Percentiles rank a stretch among this genome's conserved stretches.
Conservation (phyloP, 2,329 filamentous ascomycete species). For the Drechslera avenae region DNA sequence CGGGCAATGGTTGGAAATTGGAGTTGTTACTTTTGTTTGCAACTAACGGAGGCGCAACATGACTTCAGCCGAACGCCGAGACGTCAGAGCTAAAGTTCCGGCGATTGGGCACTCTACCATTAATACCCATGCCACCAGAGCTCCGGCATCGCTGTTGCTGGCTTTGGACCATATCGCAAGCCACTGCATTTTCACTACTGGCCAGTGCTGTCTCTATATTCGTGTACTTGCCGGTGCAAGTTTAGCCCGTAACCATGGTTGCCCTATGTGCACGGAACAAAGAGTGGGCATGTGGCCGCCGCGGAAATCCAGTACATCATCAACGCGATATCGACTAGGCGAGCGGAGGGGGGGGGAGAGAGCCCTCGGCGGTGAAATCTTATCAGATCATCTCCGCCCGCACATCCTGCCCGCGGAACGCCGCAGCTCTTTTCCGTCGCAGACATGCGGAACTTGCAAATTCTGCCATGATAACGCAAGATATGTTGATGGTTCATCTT, state of each 20-base stretch:
- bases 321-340: conserved; percentile 19
- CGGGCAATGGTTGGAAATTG: conserved; percentile 22
- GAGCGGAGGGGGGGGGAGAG: conserved; percentile 20
- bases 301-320: conserved; percentile 21
- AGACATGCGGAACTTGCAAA: background rate
- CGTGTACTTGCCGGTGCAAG: background rate
- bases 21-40: conserved; percentile 36
- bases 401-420: conserved; percentile 4
- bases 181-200: background rate
- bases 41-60: conserved; percentile 32
- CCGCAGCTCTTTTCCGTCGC: background rate
- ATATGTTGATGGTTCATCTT: background rate
- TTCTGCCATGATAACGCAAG: background rate
- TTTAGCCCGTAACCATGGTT: background rate
- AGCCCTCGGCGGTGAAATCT: conserved; percentile 25
- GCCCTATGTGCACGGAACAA: background rate
- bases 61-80: conserved; percentile 35
- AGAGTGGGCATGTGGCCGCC: conserved; percentile 7
- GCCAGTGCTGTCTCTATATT: no score
- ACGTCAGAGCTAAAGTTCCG: conserved; percentile 23
- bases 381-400: conserved; percentile 37
- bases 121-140: conserved; percentile 9
- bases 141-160: conserved; percentile 2
- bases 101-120: conserved; percentile 7
- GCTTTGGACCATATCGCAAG: background rate